Evolutionary conservation across 2,329 filamentous ascomycete genomes (phyloP).

Genomic region (Albophoma yamanashiensis): DNA sequence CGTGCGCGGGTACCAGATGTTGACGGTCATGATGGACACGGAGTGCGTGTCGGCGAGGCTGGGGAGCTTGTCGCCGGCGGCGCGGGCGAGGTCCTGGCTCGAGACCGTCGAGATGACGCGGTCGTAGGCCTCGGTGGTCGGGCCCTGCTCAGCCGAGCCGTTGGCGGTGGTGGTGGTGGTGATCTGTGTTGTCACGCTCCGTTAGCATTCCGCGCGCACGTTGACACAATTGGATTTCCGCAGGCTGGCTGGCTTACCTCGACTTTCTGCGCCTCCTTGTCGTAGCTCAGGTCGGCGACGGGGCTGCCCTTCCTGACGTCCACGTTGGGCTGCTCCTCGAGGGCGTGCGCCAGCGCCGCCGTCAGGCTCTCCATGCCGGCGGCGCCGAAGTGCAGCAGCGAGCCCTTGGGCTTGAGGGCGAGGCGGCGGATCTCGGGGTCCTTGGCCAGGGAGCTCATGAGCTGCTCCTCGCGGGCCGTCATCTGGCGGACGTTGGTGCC

Average conservation of each 20-base stretch:
- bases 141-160: background rate
- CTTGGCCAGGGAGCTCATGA: conserved; percentile 17
- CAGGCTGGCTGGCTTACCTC: conserved; percentile 21
- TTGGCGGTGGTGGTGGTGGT: background rate
- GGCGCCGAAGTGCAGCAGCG: conserved; percentile 25
- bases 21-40: conserved; percentile 84
- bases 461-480: conserved; percentile 15
- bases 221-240: background rate
- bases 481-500: conserved; percentile 31
- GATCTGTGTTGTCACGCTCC: background rate
- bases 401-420: conserved; percentile 18
- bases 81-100: conserved; percentile 29
- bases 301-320: conserved; percentile 38
- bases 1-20: conserved; percentile 67
- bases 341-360: conserved; percentile 36
- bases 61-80: conserved; percentile 29
- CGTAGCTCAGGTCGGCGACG: conserved; percentile 35
- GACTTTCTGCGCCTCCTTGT: conserved; percentile 24
- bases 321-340: conserved; percentile 47
- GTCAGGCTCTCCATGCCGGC: conserved; percentile 54
- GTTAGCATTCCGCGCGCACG: background rate
- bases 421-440: conserved; percentile 19
- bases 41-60: conserved; percentile 45
- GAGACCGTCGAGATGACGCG: conserved; percentile 57
- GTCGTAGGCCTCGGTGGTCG: conserved; percentile 25